These are phyloP conservation scores for Capsicum baccatum DNA, from an alignment of 257 asterid genomes.

Conservation along the genomic window DNA sequence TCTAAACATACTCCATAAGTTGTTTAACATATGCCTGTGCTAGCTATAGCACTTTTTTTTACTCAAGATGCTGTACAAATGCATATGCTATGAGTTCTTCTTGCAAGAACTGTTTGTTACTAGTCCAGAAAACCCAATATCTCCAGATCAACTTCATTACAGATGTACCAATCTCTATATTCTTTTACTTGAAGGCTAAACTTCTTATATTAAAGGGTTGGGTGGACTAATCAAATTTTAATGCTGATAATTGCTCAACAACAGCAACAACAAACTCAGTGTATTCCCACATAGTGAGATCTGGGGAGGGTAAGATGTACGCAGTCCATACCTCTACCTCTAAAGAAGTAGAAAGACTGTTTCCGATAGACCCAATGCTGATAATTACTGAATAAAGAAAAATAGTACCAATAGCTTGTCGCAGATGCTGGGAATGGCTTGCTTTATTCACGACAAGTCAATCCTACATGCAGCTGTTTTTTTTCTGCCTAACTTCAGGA, in stretches of 20 bases:
- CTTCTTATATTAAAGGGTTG: neutral
- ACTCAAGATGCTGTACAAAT: neutral
- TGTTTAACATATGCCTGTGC: neutral
- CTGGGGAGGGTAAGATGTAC: no score
- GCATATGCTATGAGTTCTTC: neutral
- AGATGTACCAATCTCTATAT: neutral
- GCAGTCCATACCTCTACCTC: no score
- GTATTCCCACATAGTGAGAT: no score
- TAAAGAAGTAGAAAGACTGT: no score
- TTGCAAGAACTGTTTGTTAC: neutral
- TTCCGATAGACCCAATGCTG: neutral
- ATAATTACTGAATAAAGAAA: neutral
- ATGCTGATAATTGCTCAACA: neutral
- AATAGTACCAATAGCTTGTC: neutral
- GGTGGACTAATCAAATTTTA: neutral
- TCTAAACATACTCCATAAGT: constrained; percentile 8
- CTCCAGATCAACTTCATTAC: neutral
- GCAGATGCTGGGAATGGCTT: neutral
- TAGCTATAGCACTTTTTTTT: neutral
- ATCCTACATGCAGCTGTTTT: neutral
- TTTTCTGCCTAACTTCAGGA: constrained; percentile 1
- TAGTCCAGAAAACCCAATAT: constrained; percentile 8
- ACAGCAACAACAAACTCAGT: no score
- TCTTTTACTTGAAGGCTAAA: constrained; percentile 13
- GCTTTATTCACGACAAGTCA: neutral